These are phyloP conservation scores for Penicillium occitanis DNA, from an alignment of 2,329 filamentous ascomycete genomes.

Conservation along the genomic window DNA sequence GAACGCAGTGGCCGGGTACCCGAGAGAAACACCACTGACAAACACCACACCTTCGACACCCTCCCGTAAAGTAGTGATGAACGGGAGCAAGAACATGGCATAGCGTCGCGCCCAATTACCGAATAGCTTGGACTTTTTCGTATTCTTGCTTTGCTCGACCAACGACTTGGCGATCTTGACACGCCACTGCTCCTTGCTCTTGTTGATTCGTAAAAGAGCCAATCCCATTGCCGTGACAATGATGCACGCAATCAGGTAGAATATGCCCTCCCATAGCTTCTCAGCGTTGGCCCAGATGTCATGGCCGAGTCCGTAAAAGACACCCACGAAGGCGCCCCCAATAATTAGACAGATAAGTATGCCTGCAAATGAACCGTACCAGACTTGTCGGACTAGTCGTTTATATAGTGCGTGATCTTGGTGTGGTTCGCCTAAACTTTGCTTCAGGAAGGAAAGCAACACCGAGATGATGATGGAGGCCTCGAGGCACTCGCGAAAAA, in stretches of 20 bases:
- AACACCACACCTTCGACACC: constrained; percentile 86
- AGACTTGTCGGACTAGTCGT: constrained; percentile 67
- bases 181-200: constrained; percentile 85
- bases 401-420: constrained; percentile 65
- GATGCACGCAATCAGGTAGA: constrained; percentile 69
- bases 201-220: constrained; percentile 75
- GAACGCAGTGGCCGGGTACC: constrained; percentile 71
- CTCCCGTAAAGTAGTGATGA: constrained; percentile 83
- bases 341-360: constrained; percentile 65
- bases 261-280: constrained; percentile 77
- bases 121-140: constrained; percentile 39
- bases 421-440: constrained; percentile 65
- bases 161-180: constrained; percentile 73
- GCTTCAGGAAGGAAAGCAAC: constrained; percentile 80
- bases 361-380: constrained; percentile 64
- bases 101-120: constrained; percentile 74
- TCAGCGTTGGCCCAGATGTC: constrained; percentile 68
- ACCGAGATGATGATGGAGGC: constrained; percentile 83
- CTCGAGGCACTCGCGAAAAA: constrained; percentile 82
- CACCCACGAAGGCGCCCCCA: constrained; percentile 67
- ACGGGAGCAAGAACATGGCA: constrained; percentile 81
- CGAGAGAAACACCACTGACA: constrained; percentile 78
- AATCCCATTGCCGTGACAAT: constrained; percentile 82
- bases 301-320: constrained; percentile 68
- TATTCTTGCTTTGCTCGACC: constrained; percentile 44